Conservation (phyloP, 345 rosid species). For the Mangifera indica region DNA sequence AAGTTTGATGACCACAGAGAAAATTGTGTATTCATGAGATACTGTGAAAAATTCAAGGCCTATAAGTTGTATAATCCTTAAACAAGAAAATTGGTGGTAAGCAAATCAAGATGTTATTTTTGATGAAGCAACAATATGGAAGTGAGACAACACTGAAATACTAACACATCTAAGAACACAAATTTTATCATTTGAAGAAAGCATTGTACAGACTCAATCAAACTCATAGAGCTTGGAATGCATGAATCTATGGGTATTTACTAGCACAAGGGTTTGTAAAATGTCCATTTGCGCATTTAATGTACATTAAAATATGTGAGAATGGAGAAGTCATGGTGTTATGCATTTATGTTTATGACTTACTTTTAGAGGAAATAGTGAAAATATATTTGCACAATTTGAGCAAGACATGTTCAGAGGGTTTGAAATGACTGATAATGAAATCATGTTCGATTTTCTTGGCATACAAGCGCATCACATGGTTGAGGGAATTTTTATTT, state of each 20-base stretch:
- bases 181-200: background rate
- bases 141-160: background rate
- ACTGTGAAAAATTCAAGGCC: background rate
- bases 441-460: background rate
- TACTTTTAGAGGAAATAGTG: background rate
- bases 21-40: background rate
- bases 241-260: background rate
- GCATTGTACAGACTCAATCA: background rate
- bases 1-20: background rate
- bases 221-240: background rate
- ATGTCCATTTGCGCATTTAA: background rate
- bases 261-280: background rate
- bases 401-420: background rate
- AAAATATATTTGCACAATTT: background rate
- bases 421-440: background rate
- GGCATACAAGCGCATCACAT: background rate
- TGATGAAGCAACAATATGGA: background rate
- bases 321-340: background rate
- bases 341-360: background rate
- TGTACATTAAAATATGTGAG: background rate
- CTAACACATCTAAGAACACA: background rate
- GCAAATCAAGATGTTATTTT: background rate
- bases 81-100: background rate
- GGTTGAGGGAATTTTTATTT: background rate
- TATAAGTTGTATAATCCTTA: background rate